phyloP scores from a whole-genome alignment of 2,329 filamentous ascomycete species.

The Xylaria sp. region DNA sequence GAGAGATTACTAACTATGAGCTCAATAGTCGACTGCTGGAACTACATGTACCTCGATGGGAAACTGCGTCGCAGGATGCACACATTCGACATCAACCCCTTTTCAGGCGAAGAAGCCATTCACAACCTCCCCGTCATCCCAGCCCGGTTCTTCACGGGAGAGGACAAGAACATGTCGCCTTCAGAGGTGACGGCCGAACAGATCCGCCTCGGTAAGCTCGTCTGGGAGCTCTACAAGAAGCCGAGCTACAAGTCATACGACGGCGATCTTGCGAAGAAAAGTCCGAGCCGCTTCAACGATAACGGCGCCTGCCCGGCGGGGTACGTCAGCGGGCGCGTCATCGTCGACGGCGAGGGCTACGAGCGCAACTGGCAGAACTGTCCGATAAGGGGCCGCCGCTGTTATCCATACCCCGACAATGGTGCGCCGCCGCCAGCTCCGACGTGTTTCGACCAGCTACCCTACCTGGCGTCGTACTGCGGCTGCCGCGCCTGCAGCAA shows the following conservation, averaged over 20 bases:
- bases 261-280: conserved; percentile 53
- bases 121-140: conserved; percentile 56
- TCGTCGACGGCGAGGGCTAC: conserved; percentile 58
- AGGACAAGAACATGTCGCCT: conserved; percentile 47
- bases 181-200: conserved; percentile 52
- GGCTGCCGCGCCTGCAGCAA: conserved; percentile 54
- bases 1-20: background rate
- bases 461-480: conserved; percentile 56
- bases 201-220: conserved; percentile 56
- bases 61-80: conserved; percentile 54
- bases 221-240: conserved; percentile 60
- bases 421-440: conserved; percentile 25
- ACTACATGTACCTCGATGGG: conserved; percentile 51
- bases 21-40: conserved; percentile 55
- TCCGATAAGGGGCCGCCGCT: conserved; percentile 18
- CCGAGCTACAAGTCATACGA: conserved; percentile 61
- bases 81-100: conserved; percentile 52
- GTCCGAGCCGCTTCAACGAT: conserved; percentile 40
- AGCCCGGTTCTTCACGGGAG: conserved; percentile 56
- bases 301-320: conserved; percentile 44
- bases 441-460: conserved; percentile 52
- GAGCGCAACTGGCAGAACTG: conserved; percentile 38
- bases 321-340: conserved; percentile 55
- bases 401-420: background rate
- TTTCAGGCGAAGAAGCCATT: conserved; percentile 59